Conservation (phyloP, 2,329 filamentous ascomycete genomes). For the Chrysoporthe cubensis region DNA sequence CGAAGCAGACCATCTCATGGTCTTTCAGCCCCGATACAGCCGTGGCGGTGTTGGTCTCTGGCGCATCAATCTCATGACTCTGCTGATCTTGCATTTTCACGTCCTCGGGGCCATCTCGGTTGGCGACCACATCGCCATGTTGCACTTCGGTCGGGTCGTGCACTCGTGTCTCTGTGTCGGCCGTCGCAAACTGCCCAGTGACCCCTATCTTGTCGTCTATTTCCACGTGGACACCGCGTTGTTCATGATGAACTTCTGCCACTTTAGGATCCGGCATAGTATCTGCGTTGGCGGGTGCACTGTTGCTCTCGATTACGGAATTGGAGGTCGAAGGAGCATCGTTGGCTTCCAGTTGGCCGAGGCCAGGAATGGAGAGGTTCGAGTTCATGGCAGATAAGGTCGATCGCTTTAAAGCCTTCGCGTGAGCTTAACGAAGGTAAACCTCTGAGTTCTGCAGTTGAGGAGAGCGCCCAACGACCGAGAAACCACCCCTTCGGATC, state of each 20-base stretch:
- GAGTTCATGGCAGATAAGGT: conserved; percentile 21
- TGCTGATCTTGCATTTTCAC: conserved; percentile 18
- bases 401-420: neutral
- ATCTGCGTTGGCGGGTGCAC: conserved; percentile 24
- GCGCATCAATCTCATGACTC: neutral
- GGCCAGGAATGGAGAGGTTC: conserved; percentile 36
- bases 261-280: conserved; percentile 13
- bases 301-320: conserved; percentile 30
- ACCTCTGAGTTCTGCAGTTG: neutral
- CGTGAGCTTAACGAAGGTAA: no score
- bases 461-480: neutral
- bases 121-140: neutral
- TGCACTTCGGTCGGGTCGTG: neutral
- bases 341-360: conserved; percentile 35
- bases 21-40: neutral
- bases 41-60: neutral
- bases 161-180: neutral
- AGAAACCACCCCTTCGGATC: neutral
- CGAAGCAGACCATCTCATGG: conserved; percentile 5
- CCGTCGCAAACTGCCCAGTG: neutral
- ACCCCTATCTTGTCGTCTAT: neutral
- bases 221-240: neutral
- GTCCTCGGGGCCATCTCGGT: conserved; percentile 1
- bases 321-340: conserved; percentile 31
- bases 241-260: neutral